Base-by-base conservation (phyloP, 345 rosid species). In the Aquilaria sinensis region DNA sequence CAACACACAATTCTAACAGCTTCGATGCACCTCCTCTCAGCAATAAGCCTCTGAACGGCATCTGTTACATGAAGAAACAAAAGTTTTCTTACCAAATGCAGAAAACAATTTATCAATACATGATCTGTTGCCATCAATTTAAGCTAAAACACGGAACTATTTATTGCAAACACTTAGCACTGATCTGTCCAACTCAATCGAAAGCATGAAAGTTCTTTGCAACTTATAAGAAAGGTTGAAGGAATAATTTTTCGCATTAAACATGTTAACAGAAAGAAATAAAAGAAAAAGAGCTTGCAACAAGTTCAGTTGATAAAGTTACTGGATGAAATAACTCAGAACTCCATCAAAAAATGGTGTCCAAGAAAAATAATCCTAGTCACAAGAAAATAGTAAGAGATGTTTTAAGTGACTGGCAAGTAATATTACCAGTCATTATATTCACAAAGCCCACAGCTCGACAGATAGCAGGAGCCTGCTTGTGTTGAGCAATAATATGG, bases 1-100 rank as follows among this genome's bases (percentile, higher is more conserved):
- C 76, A 67, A 65, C 72, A 72, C 29, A 74, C 72, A 59, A 73
- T 73, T 66, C 55, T 59, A 34, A 72, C 23, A 34, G 83, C 79
- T 48, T 70, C 70, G 2, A 69, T 11, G 43, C 45, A 58, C 64
- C 69, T 50, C 31, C 65, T 74, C 60, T 64, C 68, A 33, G 5
- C 23, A 30, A 75, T 56, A n/a, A 80, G 83, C 48, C 55, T 62
- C 45, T 32, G 12, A 57, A 76, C 58, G 45, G 80, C 69, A 49
- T 58, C 88, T 83, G 72, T 56, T 10, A 54, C 60, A 67, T 6
- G 41, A 53, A 34, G 63, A 51, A 32, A 16, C 29, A 63, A 23
- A 59, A 12, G 12, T 31, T 31, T 32, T 33, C 31, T 16, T 1
- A 30, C 29, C 47, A 32, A 11, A 0, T 7, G 45, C 31, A 53